These are phyloP conservation scores for Elasticomyces elasticus DNA, from an alignment of 495 filamentous ascomycete species.

Conservation along the genomic window DNA sequence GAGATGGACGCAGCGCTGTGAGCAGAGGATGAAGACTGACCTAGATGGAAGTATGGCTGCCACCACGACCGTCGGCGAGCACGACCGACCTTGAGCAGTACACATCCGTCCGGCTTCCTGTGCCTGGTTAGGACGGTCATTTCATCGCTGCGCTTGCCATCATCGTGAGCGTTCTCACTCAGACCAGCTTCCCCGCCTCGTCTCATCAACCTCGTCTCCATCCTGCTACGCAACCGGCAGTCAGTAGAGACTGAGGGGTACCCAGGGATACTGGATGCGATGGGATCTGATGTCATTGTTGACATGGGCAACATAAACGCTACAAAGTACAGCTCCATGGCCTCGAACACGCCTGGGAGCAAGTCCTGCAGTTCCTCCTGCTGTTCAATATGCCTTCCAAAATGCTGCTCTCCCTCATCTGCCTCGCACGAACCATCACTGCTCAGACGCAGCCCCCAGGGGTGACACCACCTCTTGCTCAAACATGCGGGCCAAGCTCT, in stretches of 20 bases:
- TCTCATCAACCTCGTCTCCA: not conserved
- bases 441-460: conserved; percentile 3
- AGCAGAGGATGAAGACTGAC: not conserved
- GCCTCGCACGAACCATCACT: not conserved
- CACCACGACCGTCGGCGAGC: not conserved
- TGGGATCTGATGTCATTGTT: not conserved
- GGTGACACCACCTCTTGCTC: conserved; percentile 4
- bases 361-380: not conserved
- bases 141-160: not conserved
- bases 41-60: not conserved
- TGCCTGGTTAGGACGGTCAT: not conserved
- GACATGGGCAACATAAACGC: not conserved
- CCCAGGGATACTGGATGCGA: not conserved
- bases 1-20: conserved; percentile 10
- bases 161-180: not conserved
- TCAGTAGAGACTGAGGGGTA: not conserved
- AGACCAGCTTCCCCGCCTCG: not conserved
- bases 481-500: not conserved
- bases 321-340: not conserved
- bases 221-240: not conserved
- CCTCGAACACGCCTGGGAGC: not conserved
- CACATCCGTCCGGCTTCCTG: not conserved
- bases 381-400: not conserved
- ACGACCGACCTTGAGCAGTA: not conserved
- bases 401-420: not conserved